phyloP scores from a whole-genome alignment of 2,329 filamentous ascomycete genomes.

The Clarireedia homoeocarpa region DNA sequence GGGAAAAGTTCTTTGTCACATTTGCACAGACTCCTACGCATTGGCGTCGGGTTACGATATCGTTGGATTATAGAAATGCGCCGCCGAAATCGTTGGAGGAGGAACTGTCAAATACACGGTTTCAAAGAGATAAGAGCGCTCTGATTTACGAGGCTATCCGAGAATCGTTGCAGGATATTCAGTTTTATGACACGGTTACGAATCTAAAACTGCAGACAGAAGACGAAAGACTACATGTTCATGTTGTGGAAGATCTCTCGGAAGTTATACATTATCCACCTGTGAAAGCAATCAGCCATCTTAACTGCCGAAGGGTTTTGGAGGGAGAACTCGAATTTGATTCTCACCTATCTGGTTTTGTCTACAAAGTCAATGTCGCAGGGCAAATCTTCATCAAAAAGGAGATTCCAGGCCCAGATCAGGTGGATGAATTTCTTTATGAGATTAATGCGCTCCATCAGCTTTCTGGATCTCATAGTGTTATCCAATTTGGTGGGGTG shows the following conservation, averaged over 20 bases:
- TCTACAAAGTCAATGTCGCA: conserved; percentile 78
- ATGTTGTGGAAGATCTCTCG: conserved; percentile 86
- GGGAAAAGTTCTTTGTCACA: conserved; percentile 97
- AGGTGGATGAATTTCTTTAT: conserved; percentile 93
- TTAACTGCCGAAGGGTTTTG: conserved; percentile 54
- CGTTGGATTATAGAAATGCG: conserved; percentile 81
- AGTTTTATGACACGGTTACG: conserved; percentile 93
- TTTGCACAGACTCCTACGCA: conserved; percentile 72
- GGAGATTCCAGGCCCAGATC: conserved; percentile 92
- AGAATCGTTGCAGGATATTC: conserved; percentile 84
- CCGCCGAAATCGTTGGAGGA: conserved; percentile 76
- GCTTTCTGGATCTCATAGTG: conserved; percentile 62
- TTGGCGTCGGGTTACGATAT: conserved; percentile 87
- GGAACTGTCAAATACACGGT: conserved; percentile 69
- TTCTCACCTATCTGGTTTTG: conserved; percentile 91
- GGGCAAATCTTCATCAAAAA: conserved; percentile 81
- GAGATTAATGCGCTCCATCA: conserved; percentile 91
- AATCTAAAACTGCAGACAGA: conserved; percentile 90
- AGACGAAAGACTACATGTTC: conserved; percentile 82
- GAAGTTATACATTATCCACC: conserved; percentile 87
- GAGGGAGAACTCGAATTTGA: conserved; percentile 79
- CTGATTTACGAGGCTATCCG: conserved; percentile 93
- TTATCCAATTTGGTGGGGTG: conserved; percentile 81
- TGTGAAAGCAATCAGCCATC: conserved; percentile 63
- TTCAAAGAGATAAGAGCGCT: conserved; percentile 84